Conservation (phyloP, 345 rosid genomes). For the Arabidopsis suecica region DNA sequence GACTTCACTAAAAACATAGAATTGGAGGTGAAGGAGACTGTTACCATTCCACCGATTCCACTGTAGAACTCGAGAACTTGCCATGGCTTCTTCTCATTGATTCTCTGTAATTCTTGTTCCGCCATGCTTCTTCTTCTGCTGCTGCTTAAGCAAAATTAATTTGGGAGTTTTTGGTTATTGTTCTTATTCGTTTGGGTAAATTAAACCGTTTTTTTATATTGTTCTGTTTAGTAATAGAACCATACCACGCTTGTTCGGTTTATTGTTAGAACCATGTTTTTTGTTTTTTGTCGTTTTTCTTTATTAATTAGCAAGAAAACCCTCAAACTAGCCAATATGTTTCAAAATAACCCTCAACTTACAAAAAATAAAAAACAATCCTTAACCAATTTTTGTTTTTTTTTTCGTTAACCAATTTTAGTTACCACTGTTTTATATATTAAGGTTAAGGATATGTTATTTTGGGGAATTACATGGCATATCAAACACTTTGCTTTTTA, state of each 20-base stretch:
- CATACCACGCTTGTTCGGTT: slow-evolving; percentile 21
- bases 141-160: neutral
- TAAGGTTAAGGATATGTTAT: neutral
- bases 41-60: slow-evolving; percentile 93
- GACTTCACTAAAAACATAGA: neutral
- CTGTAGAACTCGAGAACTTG: slow-evolving; percentile 92
- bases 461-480: neutral
- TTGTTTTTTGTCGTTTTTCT: too few relatives aligned
- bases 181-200: neutral
- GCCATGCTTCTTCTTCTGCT: slow-evolving; percentile 44
- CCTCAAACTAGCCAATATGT: neutral
- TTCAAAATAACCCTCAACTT: neutral
- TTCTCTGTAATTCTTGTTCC: slow-evolving; percentile 34
- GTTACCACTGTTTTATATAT: neutral
- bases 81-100: slow-evolving; percentile 60
- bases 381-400: too few relatives aligned
- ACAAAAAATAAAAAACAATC: neutral
- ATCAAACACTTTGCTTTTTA: neutral
- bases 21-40: neutral
- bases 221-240: slow-evolving; percentile 24
- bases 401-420: too few relatives aligned
- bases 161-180: neutral
- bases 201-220: neutral
- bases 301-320: too few relatives aligned
- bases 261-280: too few relatives aligned